Evolutionary conservation across 805 yeast genomes (phyloP).

Genomic region (Metschnikowia arizonensis): DNA sequence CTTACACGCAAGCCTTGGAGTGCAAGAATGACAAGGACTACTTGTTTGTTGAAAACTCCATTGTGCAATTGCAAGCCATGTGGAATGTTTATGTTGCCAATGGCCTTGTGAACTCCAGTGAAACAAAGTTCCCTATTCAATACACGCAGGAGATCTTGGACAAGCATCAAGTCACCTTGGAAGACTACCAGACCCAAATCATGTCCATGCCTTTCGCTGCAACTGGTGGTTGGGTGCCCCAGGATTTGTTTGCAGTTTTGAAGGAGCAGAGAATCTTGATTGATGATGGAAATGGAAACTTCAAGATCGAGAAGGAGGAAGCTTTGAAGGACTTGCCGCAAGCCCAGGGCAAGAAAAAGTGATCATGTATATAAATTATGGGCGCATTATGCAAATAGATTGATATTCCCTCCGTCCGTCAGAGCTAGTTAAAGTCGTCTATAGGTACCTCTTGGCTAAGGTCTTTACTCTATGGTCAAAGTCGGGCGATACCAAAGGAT

Average conservation of each 20-base stretch:
- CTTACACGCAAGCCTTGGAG: conserved; percentile 59
- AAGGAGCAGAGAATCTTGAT: conserved; percentile 63
- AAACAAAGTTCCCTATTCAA: conserved; percentile 51
- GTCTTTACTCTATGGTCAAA: conserved; percentile 73
- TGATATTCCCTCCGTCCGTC: background rate
- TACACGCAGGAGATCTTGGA: conserved; percentile 58
- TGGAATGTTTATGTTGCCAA: conserved; percentile 66
- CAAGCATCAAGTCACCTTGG: conserved; percentile 53
- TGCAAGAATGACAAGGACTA: conserved; percentile 55
- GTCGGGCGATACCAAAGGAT: conserved; percentile 64
- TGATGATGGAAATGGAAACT: conserved; percentile 47
- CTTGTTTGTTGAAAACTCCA: conserved; percentile 60
- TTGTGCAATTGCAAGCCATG: conserved; percentile 60
- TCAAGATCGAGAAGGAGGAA: conserved; percentile 28
- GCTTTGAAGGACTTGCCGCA: conserved; percentile 21
- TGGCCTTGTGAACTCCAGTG: conserved; percentile 46
- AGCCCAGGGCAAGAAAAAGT: conserved; percentile 2
- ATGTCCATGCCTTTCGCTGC: conserved; percentile 79
- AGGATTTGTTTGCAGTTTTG: conserved; percentile 77
- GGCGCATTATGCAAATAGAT: background rate
- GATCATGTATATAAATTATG: background rate
- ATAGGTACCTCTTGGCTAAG: conserved; percentile 74
- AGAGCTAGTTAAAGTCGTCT: background rate
- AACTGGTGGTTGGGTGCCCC: conserved; percentile 94
- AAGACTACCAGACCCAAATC: conserved; percentile 63